A percentile compares a stretch with the other conserved stretches of the same genome.
Evolutionary conservation across 31 red algal genomes (phyloP).

Genomic region (Pterothamnion heteromorphum): DNA sequence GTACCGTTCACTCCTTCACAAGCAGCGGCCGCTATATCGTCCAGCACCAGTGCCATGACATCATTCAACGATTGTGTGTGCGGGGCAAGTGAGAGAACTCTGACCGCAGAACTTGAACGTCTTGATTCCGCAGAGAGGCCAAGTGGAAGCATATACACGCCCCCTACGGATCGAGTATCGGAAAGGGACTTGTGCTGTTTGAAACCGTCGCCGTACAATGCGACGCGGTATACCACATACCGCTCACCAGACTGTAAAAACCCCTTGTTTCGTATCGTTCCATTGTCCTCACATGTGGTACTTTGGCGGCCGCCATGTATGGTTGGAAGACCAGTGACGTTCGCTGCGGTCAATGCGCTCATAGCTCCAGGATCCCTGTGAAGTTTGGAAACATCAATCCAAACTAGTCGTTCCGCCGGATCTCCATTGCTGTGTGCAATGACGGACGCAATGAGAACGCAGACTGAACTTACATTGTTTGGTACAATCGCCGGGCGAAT

Average conservation of each 20-base stretch:
- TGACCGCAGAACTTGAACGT: neutral
- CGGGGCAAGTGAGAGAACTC: neutral
- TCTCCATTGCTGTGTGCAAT: neutral
- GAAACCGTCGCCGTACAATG: neutral
- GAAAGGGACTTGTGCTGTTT: neutral
- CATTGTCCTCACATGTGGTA: neutral
- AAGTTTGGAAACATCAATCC: neutral
- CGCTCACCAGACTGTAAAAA: no score
- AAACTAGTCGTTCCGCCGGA: neutral
- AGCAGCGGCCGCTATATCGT: neutral
- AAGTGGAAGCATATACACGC: conserved; percentile 5
- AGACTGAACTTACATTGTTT: neutral
- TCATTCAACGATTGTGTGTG: no score
- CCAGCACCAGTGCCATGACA: neutral
- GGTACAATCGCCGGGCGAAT: neutral
- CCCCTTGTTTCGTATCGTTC: neutral
- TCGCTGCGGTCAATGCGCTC: neutral
- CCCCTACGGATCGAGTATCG: neutral
- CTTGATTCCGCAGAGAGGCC: neutral
- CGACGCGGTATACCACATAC: neutral
- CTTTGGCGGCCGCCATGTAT: neutral
- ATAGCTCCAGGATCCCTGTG: neutral
- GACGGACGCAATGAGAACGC: neutral
- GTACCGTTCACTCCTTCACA: neutral
- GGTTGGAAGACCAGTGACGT: neutral